phyloP scores from a whole-genome alignment of 2,329 filamentous ascomycete genomes.

The Anisogramma anomala region DNA sequence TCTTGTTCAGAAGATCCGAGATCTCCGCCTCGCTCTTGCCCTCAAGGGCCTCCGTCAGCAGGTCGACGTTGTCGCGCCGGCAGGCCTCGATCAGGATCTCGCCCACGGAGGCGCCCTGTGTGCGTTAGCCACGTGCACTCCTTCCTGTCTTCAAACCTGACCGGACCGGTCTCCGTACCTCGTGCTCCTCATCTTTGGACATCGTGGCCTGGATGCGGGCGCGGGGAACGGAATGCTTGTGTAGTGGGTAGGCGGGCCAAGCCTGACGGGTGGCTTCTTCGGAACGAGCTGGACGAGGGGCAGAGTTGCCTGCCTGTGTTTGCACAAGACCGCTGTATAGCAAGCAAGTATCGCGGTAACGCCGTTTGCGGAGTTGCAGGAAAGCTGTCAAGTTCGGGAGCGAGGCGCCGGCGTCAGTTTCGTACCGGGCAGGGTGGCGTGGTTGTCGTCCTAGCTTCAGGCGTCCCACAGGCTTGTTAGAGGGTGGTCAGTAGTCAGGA shows the following conservation, averaged over 20 bases:
- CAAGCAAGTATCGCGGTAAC: too few species aligned
- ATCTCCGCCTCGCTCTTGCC: conserved; percentile 52
- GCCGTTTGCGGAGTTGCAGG: too few species aligned
- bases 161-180: conserved; percentile 14
- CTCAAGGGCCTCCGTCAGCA: conserved; percentile 64
- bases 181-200: conserved; percentile 21
- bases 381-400: neutral
- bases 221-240: neutral
- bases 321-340: neutral
- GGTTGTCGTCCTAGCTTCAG: neutral
- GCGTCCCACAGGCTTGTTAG: neutral
- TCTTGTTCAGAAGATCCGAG: conserved; percentile 70
- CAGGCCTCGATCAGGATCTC: conserved; percentile 88
- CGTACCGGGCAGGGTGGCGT: neutral
- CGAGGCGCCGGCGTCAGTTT: neutral
- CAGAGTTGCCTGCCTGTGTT: too few species aligned
- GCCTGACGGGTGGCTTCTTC: neutral
- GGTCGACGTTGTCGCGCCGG: conserved; percentile 80
- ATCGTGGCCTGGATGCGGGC: neutral
- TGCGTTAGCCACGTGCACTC: conserved; percentile 15
- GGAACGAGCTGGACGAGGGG: neutral
- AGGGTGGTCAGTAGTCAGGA: too few species aligned
- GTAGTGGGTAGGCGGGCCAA: neutral
- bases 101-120: conserved; percentile 68
- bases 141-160: neutral